Evolutionary conservation across 192 early-diverging fungal species (phyloP), one percentile per base, ranked within the genome.

Genomic region (Backusella morwellensis): DNA sequence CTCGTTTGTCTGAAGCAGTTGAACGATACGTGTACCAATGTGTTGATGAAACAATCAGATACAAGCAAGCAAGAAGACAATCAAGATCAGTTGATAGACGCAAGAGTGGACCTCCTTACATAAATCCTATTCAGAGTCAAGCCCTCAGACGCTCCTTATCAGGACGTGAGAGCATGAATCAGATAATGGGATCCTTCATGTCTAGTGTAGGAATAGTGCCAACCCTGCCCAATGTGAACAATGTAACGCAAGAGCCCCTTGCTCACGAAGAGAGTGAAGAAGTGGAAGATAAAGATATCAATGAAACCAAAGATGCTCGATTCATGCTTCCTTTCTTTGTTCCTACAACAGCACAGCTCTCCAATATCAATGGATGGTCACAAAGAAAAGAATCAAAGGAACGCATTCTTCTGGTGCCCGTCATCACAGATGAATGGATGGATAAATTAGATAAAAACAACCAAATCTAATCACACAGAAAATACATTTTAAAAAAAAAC

Each of bases 1-100:
- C 86, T 19, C 78, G 87, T 9, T 77, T 97, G 26, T 76, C 89
- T 9, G 85, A 88, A n/a, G 94, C 96, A 29, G 88, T 97, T 15
- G 89, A 89, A 70, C 86, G 88, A 73, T 97, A 96, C 80, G 88
- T 95, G 1, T 79, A 89, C 23, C 87, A 91, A 67, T 84, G 94
- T 29, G 91, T 92, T 69, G 91, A 93, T 34, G 93, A 94, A 36
- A 89, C 91, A 4, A 59, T 75, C 4, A 68, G 80, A 8, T 75
- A 75, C 15, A 41, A 75, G 19, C 77, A 82, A 66, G 77, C 76
- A 12, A 52, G 74, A 23, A 63, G 3, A 63, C 67, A 76, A 44
- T 63, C 70, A 40, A 47, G 68, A 7, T 70, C 78, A 8, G 23
- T 56, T 59, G 73, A 71, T 44, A 52, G 72, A 75, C 68, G 74